phyloP scores from a whole-genome alignment of 169 alveolate species.

The Plasmodium billcollinsi region DNA sequence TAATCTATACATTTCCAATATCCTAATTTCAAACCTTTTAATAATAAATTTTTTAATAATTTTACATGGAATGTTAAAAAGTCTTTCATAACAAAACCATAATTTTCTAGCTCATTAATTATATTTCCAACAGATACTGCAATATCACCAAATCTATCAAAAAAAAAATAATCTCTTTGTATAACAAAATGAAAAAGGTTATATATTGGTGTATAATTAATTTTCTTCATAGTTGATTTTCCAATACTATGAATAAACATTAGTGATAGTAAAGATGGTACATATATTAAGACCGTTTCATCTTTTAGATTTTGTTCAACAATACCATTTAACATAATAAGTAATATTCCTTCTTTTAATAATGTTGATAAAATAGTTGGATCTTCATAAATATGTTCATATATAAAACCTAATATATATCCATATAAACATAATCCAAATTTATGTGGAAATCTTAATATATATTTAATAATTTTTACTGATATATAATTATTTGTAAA shows the following conservation, averaged over 20 bases:
- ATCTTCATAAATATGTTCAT: constrained; percentile 84
- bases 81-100: constrained; percentile 67
- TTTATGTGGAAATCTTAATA: constrained; percentile 78
- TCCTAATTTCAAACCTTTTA: constrained; percentile 58
- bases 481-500: constrained; percentile 67
- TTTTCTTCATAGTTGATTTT: constrained; percentile 79
- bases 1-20: constrained; percentile 69
- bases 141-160: constrained; percentile 87
- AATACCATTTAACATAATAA: constrained; percentile 81
- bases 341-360: constrained; percentile 80
- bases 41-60: constrained; percentile 43
- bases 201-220: constrained; percentile 79
- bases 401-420: constrained; percentile 80
- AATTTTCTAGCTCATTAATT: constrained; percentile 67
- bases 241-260: constrained; percentile 84
- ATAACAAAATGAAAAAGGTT: constrained; percentile 79
- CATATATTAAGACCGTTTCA: constrained; percentile 80
- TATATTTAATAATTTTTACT: constrained; percentile 74
- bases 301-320: constrained; percentile 80
- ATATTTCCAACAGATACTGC: constrained; percentile 84
- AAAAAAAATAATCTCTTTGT: constrained; percentile 83
- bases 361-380: constrained; percentile 84
- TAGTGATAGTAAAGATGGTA: constrained; percentile 83
- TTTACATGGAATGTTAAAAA: constrained; percentile 43
- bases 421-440: constrained; percentile 84